Base-by-base conservation (phyloP, 176 grass and related monocot species). In the Lolium rigidum region DNA sequence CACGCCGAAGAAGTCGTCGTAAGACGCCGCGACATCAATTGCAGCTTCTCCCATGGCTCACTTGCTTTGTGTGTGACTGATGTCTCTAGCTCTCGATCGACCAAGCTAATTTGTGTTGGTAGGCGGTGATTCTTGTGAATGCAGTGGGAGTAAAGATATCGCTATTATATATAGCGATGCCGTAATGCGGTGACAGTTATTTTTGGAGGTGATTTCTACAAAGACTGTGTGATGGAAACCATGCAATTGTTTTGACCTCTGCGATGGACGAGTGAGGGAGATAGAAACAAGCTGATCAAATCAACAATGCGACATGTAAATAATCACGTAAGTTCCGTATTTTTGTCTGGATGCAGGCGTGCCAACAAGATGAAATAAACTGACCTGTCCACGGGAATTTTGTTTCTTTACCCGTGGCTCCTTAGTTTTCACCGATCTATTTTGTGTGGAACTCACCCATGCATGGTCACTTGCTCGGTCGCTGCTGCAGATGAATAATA, bases 141-240 rank as follows among this genome's bases (percentile, higher is more conserved):
- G 54, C 26, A 39, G 41, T 55, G 44, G 3, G 54, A 61, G 58
- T 61, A 24, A n/a, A 24, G 9, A 61, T 61, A 9, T 22, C 58
- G 22, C 58, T 10, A 24, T 3, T 44, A 47, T 69, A 69, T 72
- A 72, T 44, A 22, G 41, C 21, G 41, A 72, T 47, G 2, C 58
- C 17, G 18, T 59, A 21, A 59, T 58, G 56, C 68, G 41, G 69
- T 72, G 69, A 22, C 10, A 72, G 69, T 72, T 24, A 1, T 61
- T 61, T 59, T 47, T 2, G 62, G 62, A 47, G 69, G 69, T 47
- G 69, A 48, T 3, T 44, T 7, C 41, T 7, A 47, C 43, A 12
- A 72, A 72, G 69, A 13, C 12, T 66, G 68, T 66, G 68, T 41
- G 87, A 89, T 67, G 77, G 60, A 85, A 81, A 85, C 87, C 39